A percentile compares a stretch with the other conserved stretches of the same genome.
Evolutionary conservation across 208 protist genomes (phyloP).

Genomic region (Leishmania lainsoni): DNA sequence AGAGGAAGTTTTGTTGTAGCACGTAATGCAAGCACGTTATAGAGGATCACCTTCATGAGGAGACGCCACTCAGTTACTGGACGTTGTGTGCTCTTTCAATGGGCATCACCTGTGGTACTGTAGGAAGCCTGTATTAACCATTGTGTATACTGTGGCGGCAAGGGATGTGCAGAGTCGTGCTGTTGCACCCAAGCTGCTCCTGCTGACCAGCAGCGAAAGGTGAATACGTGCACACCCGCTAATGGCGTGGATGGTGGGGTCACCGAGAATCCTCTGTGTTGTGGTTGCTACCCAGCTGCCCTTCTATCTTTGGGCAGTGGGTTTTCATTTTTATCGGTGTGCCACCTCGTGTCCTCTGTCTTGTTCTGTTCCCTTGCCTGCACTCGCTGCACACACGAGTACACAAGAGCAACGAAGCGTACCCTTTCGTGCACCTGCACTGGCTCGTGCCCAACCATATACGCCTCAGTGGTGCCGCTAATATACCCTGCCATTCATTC

Average conservation of each 20-base stretch:
- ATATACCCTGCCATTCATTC: not conserved
- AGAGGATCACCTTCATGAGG: too few species aligned
- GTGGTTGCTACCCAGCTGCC: not conserved
- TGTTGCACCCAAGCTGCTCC: not conserved
- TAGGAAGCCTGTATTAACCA: not conserved
- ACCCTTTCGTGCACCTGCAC: not conserved
- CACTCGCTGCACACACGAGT: not conserved
- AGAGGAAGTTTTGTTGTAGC: too few species aligned
- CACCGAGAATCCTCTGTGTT: not conserved
- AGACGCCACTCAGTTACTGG: not conserved
- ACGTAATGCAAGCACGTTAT: too few species aligned
- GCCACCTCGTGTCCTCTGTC: not conserved
- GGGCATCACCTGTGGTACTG: not conserved
- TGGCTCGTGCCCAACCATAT: not conserved
- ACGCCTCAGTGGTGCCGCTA: not conserved
- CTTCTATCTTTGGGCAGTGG: not conserved
- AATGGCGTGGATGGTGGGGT: not conserved
- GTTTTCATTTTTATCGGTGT: not conserved
- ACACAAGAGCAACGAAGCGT: not conserved
- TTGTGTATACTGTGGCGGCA: not conserved
- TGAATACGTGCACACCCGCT: not conserved
- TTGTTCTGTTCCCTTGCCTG: not conserved
- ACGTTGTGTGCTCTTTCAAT: not conserved
- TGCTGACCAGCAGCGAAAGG: not conserved
- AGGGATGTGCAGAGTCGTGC: not conserved